Evolutionary conservation across 371 early-diverging fungal species (phyloP), one percentile per base, ranked within the genome.

Genomic region (Chytridium lagenaria): DNA sequence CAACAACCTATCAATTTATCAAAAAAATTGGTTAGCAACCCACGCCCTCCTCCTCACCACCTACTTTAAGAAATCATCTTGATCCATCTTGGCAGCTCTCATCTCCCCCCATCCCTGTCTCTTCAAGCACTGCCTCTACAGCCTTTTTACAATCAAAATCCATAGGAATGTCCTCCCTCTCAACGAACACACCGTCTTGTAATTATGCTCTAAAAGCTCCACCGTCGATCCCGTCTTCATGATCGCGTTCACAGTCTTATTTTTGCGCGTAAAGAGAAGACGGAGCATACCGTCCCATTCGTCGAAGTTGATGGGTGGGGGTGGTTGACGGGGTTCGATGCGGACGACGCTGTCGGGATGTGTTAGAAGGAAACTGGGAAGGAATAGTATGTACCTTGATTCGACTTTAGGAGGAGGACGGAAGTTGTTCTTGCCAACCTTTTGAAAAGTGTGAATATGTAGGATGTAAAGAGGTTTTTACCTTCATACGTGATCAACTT

Each of bases 381-480:
- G n/a, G n/a, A n/a, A n/a, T n/a, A n/a, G n/a, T n/a, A n/a, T n/a
- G n/a, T n/a, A n/a, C n/a, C n/a, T n/a, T n/a, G 97, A 95, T 79
- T 99, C 99, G 37, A 99, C 99, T 75, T 98, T 92, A 37, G 99
- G 99, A 61, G 99, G 99, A 38, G 99, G 99, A 73, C 96, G 90
- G 86, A 99, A 99, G 85, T 96, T 98, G 86, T 99, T 99, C 84
- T 92, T 94, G 66, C 95, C 94, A 12, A 95, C 92, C 82, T 82
- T n/a, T n/a, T n/a, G n/a, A 51, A 59, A 44, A 57, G 7, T 57
- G 22, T 30, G 57, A 57, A 57, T 57, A 57, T 7, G 23, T 5
- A 23, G 61, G 7, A 67, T 39, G 7, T 36, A 67, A 31, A 30
- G 5, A 28, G 30, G 59, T 10, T 19, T 16, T 31, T 15, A 93